These are phyloP conservation scores for Rickenella mellea DNA, from an alignment of 768 basidiomycete species.

Conservation along the genomic window DNA sequence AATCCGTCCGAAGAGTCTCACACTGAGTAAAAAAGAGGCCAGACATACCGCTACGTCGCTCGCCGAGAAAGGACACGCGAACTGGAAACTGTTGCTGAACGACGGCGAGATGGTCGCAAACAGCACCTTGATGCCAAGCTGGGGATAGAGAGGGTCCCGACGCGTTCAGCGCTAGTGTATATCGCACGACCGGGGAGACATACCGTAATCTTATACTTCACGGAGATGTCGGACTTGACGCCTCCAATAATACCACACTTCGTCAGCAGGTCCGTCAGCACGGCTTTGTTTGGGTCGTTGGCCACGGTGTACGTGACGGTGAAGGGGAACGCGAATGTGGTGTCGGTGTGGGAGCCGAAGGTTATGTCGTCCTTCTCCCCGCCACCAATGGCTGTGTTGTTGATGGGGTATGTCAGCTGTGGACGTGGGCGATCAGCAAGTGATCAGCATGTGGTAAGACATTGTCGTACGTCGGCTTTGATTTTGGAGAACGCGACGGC, in stretches of 20 bases:
- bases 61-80: slow-evolving; percentile 51
- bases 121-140: slow-evolving; percentile 62
- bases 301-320: slow-evolving; percentile 48
- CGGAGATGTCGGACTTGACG: slow-evolving; percentile 36
- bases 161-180: too few relatives aligned
- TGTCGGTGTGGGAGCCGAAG: slow-evolving; percentile 39
- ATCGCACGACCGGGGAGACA: slow-evolving; percentile 13
- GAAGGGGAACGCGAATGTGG: slow-evolving; percentile 73
- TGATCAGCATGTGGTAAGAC: background rate
- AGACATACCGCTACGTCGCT: slow-evolving; percentile 21
- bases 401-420: slow-evolving; percentile 70
- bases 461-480: slow-evolving; percentile 43
- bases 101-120: slow-evolving; percentile 58
- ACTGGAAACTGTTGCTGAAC: slow-evolving; percentile 49
- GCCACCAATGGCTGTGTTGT: slow-evolving; percentile 56
- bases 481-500: slow-evolving; percentile 56
- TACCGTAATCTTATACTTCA: slow-evolving; percentile 63
- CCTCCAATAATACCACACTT: slow-evolving; percentile 51
- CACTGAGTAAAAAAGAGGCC: background rate
- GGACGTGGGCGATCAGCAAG: background rate
- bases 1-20: background rate
- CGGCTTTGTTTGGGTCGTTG: slow-evolving; percentile 37
- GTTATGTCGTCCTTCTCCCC: slow-evolving; percentile 39
- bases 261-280: slow-evolving; percentile 51
- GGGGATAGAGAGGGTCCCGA: slow-evolving; percentile 6